Evolutionary conservation across 2,329 filamentous ascomycete species (phyloP).

Genomic region (Diaporthe sp.): DNA sequence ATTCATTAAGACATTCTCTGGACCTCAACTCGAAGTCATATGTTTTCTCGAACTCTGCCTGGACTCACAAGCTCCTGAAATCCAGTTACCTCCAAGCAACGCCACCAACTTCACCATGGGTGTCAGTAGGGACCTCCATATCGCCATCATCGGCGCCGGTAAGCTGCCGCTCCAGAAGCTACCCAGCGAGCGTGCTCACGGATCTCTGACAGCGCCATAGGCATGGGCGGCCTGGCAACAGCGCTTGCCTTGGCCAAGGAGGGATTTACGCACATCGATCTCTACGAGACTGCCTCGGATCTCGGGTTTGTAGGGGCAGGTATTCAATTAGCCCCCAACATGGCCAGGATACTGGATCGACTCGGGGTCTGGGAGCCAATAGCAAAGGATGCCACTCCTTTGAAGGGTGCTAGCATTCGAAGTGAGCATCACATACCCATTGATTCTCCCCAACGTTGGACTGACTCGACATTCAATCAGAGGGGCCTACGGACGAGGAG

Average conservation of each 20-base stretch:
- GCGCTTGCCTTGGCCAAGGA: constrained; percentile 82
- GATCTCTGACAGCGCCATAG: constrained; percentile 53
- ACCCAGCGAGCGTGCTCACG: neutral
- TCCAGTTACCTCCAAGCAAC: neutral
- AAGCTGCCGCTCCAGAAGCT: constrained; percentile 20
- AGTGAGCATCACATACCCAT: constrained; percentile 26
- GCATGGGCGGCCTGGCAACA: constrained; percentile 83
- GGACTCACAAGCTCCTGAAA: neutral
- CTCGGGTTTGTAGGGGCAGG: constrained; percentile 88
- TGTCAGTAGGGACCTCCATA: constrained; percentile 46
- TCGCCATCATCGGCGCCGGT: constrained; percentile 53
- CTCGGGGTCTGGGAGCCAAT: constrained; percentile 40
- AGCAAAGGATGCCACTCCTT: constrained; percentile 37
- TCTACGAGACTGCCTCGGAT: constrained; percentile 80
- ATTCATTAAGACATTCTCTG: neutral
- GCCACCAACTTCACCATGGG: neutral
- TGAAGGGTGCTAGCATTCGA: constrained; percentile 40
- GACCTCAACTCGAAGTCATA: fast-evolving
- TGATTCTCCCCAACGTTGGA: no score
- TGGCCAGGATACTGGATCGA: constrained; percentile 79
- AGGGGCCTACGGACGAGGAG: constrained; percentile 70
- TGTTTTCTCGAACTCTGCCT: neutral
- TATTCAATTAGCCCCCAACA: constrained; percentile 87
- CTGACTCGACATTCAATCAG: constrained; percentile 45
- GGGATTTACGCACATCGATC: constrained; percentile 80